Evolutionary conservation across 768 basidiomycete species (phyloP).

Genomic region (Fomitopsis serialis): DNA sequence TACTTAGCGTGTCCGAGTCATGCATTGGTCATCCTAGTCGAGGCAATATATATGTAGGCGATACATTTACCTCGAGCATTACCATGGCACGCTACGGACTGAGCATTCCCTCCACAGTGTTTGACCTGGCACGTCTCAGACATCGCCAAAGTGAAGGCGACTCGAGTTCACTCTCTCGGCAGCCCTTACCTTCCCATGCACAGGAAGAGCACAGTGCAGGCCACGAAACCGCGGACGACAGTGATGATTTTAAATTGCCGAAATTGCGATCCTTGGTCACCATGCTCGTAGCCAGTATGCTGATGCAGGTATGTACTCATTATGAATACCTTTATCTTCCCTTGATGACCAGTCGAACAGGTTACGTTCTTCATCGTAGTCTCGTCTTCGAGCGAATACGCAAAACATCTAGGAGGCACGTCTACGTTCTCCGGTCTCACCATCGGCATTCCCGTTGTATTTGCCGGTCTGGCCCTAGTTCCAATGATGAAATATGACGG

Average conservation of each 20-base stretch:
- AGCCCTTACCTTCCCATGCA: too few species aligned
- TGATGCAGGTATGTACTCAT: constrained; percentile 36
- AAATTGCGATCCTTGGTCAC: constrained; percentile 41
- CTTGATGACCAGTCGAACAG: constrained; percentile 26
- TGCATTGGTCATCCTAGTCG: too few species aligned
- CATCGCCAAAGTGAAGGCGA: too few species aligned
- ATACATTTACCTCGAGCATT: too few species aligned
- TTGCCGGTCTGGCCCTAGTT: constrained; percentile 53
- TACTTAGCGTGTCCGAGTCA: too few species aligned
- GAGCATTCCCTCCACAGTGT: too few species aligned
- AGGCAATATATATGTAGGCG: too few species aligned
- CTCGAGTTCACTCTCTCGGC: too few species aligned
- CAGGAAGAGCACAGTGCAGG: background rate
- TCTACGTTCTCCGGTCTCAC: constrained; percentile 63
- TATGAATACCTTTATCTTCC: background rate
- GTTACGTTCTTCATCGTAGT: constrained; percentile 66
- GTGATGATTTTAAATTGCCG: constrained; percentile 42
- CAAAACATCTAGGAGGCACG: constrained; percentile 54
- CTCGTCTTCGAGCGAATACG: constrained; percentile 60
- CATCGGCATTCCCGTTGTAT: constrained; percentile 61
- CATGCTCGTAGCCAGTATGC: constrained; percentile 35
- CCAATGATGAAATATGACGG: constrained; percentile 50
- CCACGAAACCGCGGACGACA: background rate
- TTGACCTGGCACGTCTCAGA: too few species aligned
- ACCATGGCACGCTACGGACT: too few species aligned